A percentile compares a stretch with the other conserved stretches of the same genome.
Evolutionary conservation across 495 filamentous ascomycete genomes (phyloP).

Genomic region (Astrothelium macrocarpum): DNA sequence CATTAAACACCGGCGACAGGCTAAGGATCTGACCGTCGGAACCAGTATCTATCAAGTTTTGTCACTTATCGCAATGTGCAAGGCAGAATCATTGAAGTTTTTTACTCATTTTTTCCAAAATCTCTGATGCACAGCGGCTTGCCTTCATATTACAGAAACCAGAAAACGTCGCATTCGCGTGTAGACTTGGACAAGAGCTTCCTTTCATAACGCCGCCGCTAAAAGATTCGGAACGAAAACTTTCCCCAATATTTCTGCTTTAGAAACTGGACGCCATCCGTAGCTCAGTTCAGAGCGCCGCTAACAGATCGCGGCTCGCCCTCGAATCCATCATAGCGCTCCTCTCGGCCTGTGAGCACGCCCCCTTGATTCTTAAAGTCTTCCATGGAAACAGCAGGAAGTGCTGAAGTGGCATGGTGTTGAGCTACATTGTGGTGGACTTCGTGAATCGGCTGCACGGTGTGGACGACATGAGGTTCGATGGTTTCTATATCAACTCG

Average conservation of each 20-base stretch:
- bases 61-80: too few relatives aligned
- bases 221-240: too few relatives aligned
- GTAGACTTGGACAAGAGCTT: too few relatives aligned
- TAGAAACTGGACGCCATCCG: not conserved
- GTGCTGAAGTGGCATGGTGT: conserved; percentile 5
- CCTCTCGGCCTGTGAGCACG: conserved; percentile 42
- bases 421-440: conserved; percentile 41
- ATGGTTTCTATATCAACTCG: conserved; percentile 40
- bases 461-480: conserved; percentile 56
- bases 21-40: too few relatives aligned
- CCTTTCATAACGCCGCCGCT: too few relatives aligned
- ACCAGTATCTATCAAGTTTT: too few relatives aligned
- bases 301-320: conserved; percentile 45
- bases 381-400: conserved; percentile 30
- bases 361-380: conserved; percentile 53
- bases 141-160: too few relatives aligned
- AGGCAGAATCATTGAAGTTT: too few relatives aligned
- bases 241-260: too few relatives aligned
- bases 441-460: conserved; percentile 58
- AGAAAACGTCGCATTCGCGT: too few relatives aligned
- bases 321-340: conserved; percentile 46
- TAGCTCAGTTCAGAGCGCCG: conserved; percentile 18
- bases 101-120: too few relatives aligned
- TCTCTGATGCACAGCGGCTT: too few relatives aligned
- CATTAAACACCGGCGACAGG: not conserved